Percentiles rank a stretch among this genome's conserved stretches.
Evolutionary conservation across 73 alveolate species (phyloP).

Genomic region (Effrenium voratum): DNA sequence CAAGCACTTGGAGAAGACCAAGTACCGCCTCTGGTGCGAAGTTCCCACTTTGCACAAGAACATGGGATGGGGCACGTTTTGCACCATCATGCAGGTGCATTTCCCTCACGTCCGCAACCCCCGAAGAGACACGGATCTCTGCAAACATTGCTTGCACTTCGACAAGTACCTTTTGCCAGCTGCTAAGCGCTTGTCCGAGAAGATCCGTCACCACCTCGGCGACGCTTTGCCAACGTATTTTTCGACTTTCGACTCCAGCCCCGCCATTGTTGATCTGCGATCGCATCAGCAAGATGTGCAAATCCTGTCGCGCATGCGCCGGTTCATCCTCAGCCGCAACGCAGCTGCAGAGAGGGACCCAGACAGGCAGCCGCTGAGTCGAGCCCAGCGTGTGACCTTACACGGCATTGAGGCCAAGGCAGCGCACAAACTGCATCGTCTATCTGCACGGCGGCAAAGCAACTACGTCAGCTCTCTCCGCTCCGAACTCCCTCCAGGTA

Average conservation of each 20-base stretch:
- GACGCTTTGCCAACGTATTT: not conserved
- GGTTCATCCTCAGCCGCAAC: not conserved
- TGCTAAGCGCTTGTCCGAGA: not conserved
- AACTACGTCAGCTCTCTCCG: not conserved
- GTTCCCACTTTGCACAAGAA: not conserved
- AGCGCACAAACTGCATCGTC: not conserved
- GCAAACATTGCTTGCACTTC: slow-evolving; percentile 1
- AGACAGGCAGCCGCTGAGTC: not conserved
- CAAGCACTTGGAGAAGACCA: not conserved
- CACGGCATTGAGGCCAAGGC: not conserved
- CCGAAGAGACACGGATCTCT: not conserved
- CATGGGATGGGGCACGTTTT: not conserved
- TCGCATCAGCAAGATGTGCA: not conserved
- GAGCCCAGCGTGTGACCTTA: not conserved
- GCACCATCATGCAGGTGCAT: not conserved
- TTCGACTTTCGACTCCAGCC: not conserved
- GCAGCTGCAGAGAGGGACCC: not conserved
- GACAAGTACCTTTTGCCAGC: not conserved
- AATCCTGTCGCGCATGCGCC: not conserved
- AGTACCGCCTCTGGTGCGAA: not conserved
- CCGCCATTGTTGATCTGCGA: not conserved
- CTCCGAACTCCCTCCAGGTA: not conserved
- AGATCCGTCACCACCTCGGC: not conserved
- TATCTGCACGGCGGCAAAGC: slow-evolving; percentile 9
- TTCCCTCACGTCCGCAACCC: slow-evolving; percentile 17